Evolutionary conservation across 1,284 basidiomycete genomes (phyloP).

Genomic region (Pholiota adiposa): DNA sequence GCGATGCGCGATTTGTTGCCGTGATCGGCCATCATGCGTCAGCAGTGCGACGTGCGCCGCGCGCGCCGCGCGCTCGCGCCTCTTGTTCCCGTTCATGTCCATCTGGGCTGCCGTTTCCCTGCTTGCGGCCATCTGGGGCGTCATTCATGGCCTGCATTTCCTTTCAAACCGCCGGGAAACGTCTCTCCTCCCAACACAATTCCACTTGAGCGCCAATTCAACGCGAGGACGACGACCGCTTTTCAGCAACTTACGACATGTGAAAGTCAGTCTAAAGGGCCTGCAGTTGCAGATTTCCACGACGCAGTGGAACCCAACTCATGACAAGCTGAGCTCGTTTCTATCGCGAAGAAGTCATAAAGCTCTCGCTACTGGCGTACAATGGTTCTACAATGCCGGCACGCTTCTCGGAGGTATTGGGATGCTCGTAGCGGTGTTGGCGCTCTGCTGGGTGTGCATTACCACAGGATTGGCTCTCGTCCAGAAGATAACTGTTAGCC

Average conservation of each 20-base stretch:
- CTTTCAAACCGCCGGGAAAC: too few species aligned
- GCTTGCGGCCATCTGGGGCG: constrained; percentile 1
- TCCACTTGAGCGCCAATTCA: neutral
- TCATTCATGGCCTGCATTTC: neutral
- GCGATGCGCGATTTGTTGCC: neutral
- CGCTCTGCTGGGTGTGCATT: constrained; percentile 44
- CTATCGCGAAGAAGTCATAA: constrained; percentile 31
- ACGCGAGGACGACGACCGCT: neutral
- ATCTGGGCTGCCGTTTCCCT: neutral
- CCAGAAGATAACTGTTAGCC: constrained; percentile 14
- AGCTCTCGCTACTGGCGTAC: constrained; percentile 30
- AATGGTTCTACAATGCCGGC: constrained; percentile 54
- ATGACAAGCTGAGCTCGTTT: constrained; percentile 45
- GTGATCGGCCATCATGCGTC: neutral
- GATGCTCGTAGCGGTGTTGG: constrained; percentile 46
- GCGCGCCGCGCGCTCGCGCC: too few species aligned
- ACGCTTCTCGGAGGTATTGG: constrained; percentile 51
- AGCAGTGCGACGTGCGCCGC: too few species aligned
- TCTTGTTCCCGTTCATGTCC: neutral
- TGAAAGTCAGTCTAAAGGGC: constrained; percentile 33
- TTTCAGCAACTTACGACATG: neutral
- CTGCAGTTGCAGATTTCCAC: constrained; percentile 57
- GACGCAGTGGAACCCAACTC: constrained; percentile 52
- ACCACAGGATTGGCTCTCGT: constrained; percentile 22
- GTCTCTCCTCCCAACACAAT: neutral